Evolutionary conservation across 768 basidiomycete genomes (phyloP), one percentile per base, ranked within the genome.

Genomic region (Suillus decipiens): DNA sequence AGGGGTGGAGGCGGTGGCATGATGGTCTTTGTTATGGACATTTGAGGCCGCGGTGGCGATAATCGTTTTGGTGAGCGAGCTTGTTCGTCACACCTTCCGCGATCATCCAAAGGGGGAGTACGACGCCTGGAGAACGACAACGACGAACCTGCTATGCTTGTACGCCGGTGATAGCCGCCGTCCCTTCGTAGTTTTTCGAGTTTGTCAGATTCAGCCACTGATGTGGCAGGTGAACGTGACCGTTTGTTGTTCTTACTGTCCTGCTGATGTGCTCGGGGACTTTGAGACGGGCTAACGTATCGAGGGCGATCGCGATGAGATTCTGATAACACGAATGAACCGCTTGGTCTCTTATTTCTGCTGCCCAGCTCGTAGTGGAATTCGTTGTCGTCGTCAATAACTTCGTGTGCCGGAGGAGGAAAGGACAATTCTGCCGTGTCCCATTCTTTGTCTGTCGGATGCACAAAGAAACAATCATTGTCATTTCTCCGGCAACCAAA

Each of bases 381-480:
- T 0, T 73, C 64, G 2, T 58, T 55, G 24, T 72, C 66, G 2
- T 61, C 60, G 65, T 76, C 76, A 11, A 15, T 34, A 31, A 76
- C 67, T 4, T 28, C 0, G 1, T 68, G 66, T 22, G 2, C 34
- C 51, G 19, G 69, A 12, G 75, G 76, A 41, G 75, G 75, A 33
- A 34, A 10, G 53, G 75, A 76, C 55, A 63, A 33, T 3, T 59
- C 56, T 1, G 79, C 78, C n/a, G 56, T 42, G 58, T 60, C 50
- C 79, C 79, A 79, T 17, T 65, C 65, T 2, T 73, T 71, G 34
- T 77, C 72, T 60, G 67, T 66, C 7, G 78, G 78, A 33, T 75
- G 75, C 15, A 57, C 76, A 36, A 75, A 76, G 45, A n/a, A 55
- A 57, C 74, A 75, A n/a, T 24, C 63, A 45, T 58, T 66, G 48